Evolutionary conservation across 208 protist species (phyloP), one percentile per base, ranked within the genome.

Genomic region (Jaenimonas drosophilae): DNA sequence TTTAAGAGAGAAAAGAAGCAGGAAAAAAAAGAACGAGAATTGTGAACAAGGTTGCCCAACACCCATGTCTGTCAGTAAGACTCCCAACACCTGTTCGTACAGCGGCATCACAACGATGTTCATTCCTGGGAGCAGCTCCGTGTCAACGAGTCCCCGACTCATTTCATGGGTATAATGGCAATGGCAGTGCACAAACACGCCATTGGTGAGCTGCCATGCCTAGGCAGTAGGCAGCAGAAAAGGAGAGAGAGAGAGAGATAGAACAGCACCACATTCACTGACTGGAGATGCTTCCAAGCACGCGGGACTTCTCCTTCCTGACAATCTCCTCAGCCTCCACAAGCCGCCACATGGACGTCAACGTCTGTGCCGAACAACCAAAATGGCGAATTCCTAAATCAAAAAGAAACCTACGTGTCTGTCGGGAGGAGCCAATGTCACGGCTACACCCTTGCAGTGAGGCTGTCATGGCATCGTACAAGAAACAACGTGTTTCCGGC

Each of bases 401-500:
- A 27, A 73, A 73, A 1, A 78, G 53, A 25, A 61, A 71, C 19
- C 57, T 53, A 28, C 63, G 59, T 11, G 64, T 49, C 40, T 59
- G 57, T 48, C 74, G 55, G 23, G 76, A 48, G 30, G 41, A 30
- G 33, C 49, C 39, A 7, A 70, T 39, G 52, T 86, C 69, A n/a
- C n/a, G n/a, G n/a, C n/a, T n/a, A n/a, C n/a, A n/a, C n/a, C n/a
- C n/a, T n/a, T n/a, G n/a, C n/a, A 69, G 56, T 24, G 69, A 62
- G 3, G 84, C 84, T 1, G 60, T 59, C 75, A 88, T 86, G 5
- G 79, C 69, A 33, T 92, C 84, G 44, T 86, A 86, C 32, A 92
- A 47, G 52, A 88, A 92, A 58, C 84, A 92, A 16, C 79, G 78
- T n/a, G n/a, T n/a, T n/a, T n/a, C n/a, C n/a, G n/a, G n/a, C n/a